Percentiles rank a stretch among this genome's conserved stretches.
phyloP scores from a whole-genome alignment of 352 stramenopile species.

The Peronospora destructor region DNA sequence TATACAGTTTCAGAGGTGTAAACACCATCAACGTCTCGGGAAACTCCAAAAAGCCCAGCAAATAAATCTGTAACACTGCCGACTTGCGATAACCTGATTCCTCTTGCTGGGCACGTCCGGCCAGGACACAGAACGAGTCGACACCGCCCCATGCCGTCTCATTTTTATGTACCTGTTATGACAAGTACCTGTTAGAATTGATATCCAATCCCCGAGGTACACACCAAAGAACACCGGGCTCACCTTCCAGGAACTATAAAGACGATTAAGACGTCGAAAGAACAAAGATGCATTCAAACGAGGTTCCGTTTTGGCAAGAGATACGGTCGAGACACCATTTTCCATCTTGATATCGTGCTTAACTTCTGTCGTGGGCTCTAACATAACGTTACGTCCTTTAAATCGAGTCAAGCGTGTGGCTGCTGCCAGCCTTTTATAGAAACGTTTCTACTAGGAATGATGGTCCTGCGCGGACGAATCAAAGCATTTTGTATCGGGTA shows the following conservation, averaged over 20 bases:
- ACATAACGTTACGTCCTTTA: too few species aligned
- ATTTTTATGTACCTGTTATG: conserved; percentile 34
- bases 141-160: conserved; percentile 43
- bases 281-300: conserved; percentile 61
- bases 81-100: conserved; percentile 88
- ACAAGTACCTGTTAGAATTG: too few species aligned
- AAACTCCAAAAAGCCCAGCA: conserved; percentile 89
- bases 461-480: too few species aligned
- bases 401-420: background rate
- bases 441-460: conserved; percentile 3
- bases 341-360: background rate
- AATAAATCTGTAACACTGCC: conserved; percentile 84
- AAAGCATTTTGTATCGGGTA: too few species aligned
- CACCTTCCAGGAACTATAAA: conserved; percentile 69
- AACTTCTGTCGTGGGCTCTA: too few species aligned
- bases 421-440: background rate
- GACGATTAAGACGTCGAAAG: conserved; percentile 69
- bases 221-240: background rate
- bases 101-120: conserved; percentile 73
- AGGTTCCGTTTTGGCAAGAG: conserved; percentile 15
- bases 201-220: background rate
- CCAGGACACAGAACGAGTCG: conserved; percentile 79
- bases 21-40: conserved; percentile 90
- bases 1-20: conserved; percentile 69
- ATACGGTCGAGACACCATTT: background rate